phyloP scores from a whole-genome alignment of 257 asterid genomes.

The Solanum medicagineum region DNA sequence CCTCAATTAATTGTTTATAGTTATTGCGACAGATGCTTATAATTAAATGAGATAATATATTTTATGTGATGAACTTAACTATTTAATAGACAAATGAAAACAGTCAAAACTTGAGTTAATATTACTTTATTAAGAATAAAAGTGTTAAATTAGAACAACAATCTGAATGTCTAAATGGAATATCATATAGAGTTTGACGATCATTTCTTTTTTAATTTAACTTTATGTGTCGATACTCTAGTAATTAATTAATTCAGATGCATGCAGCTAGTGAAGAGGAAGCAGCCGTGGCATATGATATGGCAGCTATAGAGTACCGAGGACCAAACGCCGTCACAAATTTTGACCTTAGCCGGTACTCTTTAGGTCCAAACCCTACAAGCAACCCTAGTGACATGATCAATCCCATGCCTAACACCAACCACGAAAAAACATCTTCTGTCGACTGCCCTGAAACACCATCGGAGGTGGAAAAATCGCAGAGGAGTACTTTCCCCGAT shows the following conservation, averaged over 20 bases:
- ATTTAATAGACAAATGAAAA: no score
- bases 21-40: background rate
- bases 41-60: no score
- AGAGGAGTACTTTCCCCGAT: constrained; percentile 60
- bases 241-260: background rate
- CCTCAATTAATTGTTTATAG: constrained; percentile 24
- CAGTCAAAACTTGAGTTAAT: no score
- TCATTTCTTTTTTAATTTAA: no score
- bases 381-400: background rate
- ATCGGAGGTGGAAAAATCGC: constrained; percentile 21
- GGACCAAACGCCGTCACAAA: constrained; percentile 52
- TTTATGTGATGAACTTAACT: no score
- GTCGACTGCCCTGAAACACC: constrained; percentile 17
- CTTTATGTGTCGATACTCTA: no score
- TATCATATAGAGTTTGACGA: no score
- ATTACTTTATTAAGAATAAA: no score
- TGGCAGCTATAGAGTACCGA: constrained; percentile 53
- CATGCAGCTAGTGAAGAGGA: constrained; percentile 49
- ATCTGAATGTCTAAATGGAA: no score
- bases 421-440: constrained; percentile 8
- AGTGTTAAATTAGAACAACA: no score
- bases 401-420: constrained; percentile 2
- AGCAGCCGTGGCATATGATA: constrained; percentile 62
- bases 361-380: constrained; percentile 25
- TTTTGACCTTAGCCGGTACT: constrained; percentile 45